phyloP scores from a whole-genome alignment of 805 yeast genomes.

The Candida tallmaniae region DNA sequence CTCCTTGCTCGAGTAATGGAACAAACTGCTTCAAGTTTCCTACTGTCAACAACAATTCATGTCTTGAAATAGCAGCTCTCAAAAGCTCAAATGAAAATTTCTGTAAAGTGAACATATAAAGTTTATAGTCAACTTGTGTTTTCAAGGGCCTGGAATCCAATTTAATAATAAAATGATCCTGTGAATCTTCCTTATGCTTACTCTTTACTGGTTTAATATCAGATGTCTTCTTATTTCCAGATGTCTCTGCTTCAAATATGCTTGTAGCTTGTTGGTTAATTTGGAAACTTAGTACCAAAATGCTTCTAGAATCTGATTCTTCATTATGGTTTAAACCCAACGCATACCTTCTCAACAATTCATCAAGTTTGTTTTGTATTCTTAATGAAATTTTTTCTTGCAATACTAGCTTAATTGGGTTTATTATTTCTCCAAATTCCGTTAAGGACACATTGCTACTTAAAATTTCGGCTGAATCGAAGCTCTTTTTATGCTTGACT shows the following conservation, averaged over 20 bases:
- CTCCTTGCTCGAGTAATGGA: conserved; percentile 60
- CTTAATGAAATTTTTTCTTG: conserved; percentile 62
- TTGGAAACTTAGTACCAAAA: conserved; percentile 70
- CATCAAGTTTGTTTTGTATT: conserved; percentile 72
- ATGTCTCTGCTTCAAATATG: conserved; percentile 7
- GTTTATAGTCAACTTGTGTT: conserved; percentile 51
- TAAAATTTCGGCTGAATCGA: conserved; percentile 77
- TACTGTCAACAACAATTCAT: conserved; percentile 54
- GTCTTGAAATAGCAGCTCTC: conserved; percentile 63
- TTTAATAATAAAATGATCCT: conserved; percentile 71
- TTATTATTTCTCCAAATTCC: conserved; percentile 52
- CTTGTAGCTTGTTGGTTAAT: conserved; percentile 51
- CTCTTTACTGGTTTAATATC: conserved; percentile 2
- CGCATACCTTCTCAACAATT: conserved; percentile 69
- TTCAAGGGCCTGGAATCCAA: conserved; percentile 55
- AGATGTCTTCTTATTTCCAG: background rate
- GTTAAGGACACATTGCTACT: conserved; percentile 59
- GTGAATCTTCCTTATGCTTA: conserved; percentile 16
- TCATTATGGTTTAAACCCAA: conserved; percentile 74
- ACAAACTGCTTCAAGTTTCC: conserved; percentile 67
- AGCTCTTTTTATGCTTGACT: conserved; percentile 84
- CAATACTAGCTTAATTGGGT: conserved; percentile 63
- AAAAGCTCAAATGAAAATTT: conserved; percentile 74
- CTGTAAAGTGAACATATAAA: conserved; percentile 60
- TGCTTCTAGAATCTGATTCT: conserved; percentile 51